Conservation (phyloP, 805 yeast species). For the Suhomyces prunicola region DNA sequence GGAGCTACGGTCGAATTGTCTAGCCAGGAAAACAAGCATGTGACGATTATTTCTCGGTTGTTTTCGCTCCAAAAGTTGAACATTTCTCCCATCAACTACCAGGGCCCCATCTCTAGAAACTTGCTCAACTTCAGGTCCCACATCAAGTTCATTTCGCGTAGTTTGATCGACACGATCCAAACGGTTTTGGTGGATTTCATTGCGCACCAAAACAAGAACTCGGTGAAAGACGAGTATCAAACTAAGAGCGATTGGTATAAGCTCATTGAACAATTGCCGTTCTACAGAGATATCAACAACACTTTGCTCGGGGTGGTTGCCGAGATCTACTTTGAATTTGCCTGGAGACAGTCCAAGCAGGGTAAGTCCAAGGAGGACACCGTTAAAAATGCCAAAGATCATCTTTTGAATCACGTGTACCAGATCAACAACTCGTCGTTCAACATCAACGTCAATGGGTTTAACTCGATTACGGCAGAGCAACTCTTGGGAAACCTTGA, state of each 20-base stretch:
- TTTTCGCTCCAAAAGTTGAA: slow-evolving; percentile 35
- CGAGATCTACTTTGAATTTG: slow-evolving; percentile 49
- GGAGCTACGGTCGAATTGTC: slow-evolving; percentile 24
- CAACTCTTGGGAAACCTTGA: slow-evolving; percentile 31
- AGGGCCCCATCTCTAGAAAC: slow-evolving; percentile 69
- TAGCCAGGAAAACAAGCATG: slow-evolving; percentile 35
- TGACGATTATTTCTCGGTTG: slow-evolving; percentile 35
- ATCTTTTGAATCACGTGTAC: slow-evolving; percentile 33
- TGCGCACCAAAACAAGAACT: slow-evolving; percentile 44
- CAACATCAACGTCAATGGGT: slow-evolving; percentile 41
- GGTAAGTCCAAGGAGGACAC: slow-evolving; percentile 25
- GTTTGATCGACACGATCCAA: slow-evolving; percentile 54
- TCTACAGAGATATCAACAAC: slow-evolving; percentile 52
- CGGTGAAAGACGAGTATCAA: slow-evolving; percentile 43
- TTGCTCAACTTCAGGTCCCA: slow-evolving; percentile 67
- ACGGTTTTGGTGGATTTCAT: slow-evolving; percentile 47
- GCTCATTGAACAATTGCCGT: slow-evolving; percentile 59
- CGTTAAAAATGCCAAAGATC: slow-evolving; percentile 24
- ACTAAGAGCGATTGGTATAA: slow-evolving; percentile 55
- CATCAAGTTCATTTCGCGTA: slow-evolving; percentile 48
- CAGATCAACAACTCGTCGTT: slow-evolving; percentile 37
- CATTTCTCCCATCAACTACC: slow-evolving; percentile 44
- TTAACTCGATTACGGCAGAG: slow-evolving; percentile 33
- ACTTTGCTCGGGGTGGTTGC: slow-evolving; percentile 61
- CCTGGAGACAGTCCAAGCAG: slow-evolving; percentile 26